A percentile compares a stretch with the other conserved stretches of the same genome.
phyloP scores from a whole-genome alignment of 2,329 filamentous ascomycete genomes.

The Raffaelea deltoideospora region DNA sequence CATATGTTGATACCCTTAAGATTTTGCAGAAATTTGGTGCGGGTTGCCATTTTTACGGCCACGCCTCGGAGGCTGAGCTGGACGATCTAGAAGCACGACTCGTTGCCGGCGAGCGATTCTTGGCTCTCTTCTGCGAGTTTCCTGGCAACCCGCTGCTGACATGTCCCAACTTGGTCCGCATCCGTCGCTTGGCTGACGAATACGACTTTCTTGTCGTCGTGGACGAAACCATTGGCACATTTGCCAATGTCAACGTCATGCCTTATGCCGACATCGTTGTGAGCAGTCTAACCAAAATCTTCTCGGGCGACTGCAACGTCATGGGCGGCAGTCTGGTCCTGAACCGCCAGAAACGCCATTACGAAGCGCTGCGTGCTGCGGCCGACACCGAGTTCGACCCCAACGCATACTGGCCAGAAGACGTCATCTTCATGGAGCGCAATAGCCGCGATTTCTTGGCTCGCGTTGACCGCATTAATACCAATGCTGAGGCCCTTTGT shows the following conservation, averaged over 20 bases:
- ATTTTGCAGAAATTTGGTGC: slow-evolving; percentile 89
- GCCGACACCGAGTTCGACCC: slow-evolving; percentile 51
- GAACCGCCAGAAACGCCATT: slow-evolving; percentile 54
- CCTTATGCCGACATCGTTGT: slow-evolving; percentile 83
- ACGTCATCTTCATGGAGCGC: slow-evolving; percentile 85
- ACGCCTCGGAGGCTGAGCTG: slow-evolving; percentile 60
- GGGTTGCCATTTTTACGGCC: slow-evolving; percentile 76
- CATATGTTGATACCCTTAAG: slow-evolving; percentile 93
- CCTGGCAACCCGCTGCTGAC: slow-evolving; percentile 81
- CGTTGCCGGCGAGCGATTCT: slow-evolving; percentile 55
- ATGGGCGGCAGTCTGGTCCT: slow-evolving; percentile 73
- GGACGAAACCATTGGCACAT: slow-evolving; percentile 93
- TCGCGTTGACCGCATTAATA: slow-evolving; percentile 71
- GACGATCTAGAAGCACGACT: slow-evolving; percentile 68
- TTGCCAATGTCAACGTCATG: slow-evolving; percentile 87
- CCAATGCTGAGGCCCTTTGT: slow-evolving; percentile 72
- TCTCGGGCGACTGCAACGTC: slow-evolving; percentile 94
- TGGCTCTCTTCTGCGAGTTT: slow-evolving; percentile 87
- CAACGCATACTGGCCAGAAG: slow-evolving; percentile 88
- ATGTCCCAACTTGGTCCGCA: slow-evolving; percentile 71
- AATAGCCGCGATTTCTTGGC: slow-evolving; percentile 86
- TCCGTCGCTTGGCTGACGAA: slow-evolving; percentile 61
- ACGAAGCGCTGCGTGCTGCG: slow-evolving; percentile 50
- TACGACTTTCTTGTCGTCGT: slow-evolving; percentile 85
- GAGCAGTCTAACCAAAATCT: slow-evolving; percentile 90